phyloP scores from a whole-genome alignment of 306 rosid species.

The Lathyrus tuberosus region DNA sequence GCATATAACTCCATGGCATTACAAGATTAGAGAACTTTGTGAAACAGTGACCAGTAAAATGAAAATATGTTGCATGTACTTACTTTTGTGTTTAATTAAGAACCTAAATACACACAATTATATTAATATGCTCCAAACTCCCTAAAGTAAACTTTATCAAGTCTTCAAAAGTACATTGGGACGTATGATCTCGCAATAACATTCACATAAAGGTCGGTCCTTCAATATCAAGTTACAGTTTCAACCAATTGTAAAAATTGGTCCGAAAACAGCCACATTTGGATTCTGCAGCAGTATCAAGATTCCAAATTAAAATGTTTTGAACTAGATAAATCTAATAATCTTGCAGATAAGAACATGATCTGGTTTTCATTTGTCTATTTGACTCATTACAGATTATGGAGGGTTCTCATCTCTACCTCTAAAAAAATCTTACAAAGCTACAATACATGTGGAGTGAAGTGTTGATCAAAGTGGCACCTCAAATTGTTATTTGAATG shows the following conservation, averaged over 20 bases:
- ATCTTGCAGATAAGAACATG: background rate
- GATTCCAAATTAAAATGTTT: conserved; percentile 11
- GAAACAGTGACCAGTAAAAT: conserved; percentile 19
- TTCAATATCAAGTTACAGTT: conserved; percentile 57
- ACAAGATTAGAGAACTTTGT: conserved; percentile 6
- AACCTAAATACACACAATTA: conserved; percentile 15
- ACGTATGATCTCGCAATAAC: conserved; percentile 73
- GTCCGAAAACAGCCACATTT: conserved; percentile 33
- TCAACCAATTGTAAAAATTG: conserved; percentile 59
- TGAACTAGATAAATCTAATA: background rate
- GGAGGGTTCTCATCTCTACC: too few species aligned
- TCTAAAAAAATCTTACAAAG: background rate
- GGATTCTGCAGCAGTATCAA: conserved; percentile 58
- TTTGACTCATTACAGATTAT: too few species aligned
- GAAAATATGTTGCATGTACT: conserved; percentile 2
- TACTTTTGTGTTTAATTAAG: background rate
- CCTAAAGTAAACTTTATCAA: background rate
- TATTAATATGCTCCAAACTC: conserved; percentile 4
- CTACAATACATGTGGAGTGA: background rate
- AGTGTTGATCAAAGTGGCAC: background rate
- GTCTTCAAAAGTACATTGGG: conserved; percentile 55
- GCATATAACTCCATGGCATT: background rate
- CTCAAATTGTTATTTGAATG: conserved; percentile 8
- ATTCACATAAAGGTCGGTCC: conserved; percentile 58
- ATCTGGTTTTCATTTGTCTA: too few species aligned